Evolutionary conservation across 75 land plant species (phyloP).

Genomic region (Selaginella tamariscina): DNA sequence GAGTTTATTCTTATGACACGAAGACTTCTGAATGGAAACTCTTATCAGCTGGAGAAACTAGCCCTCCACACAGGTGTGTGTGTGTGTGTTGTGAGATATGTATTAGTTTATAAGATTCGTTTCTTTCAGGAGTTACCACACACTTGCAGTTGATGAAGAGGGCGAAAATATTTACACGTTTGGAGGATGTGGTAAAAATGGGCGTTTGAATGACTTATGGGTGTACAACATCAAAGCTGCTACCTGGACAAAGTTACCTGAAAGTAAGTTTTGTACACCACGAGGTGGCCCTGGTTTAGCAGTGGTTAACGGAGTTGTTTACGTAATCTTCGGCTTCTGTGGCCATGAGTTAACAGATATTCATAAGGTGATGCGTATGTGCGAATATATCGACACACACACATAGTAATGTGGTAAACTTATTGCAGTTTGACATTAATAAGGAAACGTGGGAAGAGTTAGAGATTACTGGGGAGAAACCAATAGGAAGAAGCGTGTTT

Average conservation of each 20-base stretch:
- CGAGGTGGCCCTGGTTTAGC: conserved; percentile 87
- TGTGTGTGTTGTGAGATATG: not conserved
- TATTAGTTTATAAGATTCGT: too few relatives aligned
- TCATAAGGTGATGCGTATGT: too few relatives aligned
- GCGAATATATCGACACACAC: too few relatives aligned
- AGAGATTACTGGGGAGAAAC: conserved; percentile 49
- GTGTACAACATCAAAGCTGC: conserved; percentile 36
- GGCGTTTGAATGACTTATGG: conserved; percentile 83
- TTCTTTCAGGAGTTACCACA: conserved; percentile 71
- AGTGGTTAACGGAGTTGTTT: conserved; percentile 38
- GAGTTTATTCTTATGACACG: conserved; percentile 63
- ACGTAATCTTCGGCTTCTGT: conserved; percentile 81
- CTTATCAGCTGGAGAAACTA: conserved; percentile 38
- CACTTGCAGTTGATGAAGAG: conserved; percentile 53
- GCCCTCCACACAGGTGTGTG: conserved; percentile 50
- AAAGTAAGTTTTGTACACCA: conserved; percentile 29
- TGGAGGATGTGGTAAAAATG: conserved; percentile 74
- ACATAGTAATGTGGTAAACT: too few relatives aligned
- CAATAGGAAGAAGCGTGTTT: conserved; percentile 70
- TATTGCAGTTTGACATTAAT: conserved; percentile 43
- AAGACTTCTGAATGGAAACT: conserved; percentile 46
- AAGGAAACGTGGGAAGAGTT: conserved; percentile 41
- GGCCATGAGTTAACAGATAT: conserved; percentile 62
- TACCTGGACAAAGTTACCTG: conserved; percentile 39
- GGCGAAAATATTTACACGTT: conserved; percentile 48